Base-by-base conservation (phyloP, 305 asterid species). In the Petunia hybrid region DNA sequence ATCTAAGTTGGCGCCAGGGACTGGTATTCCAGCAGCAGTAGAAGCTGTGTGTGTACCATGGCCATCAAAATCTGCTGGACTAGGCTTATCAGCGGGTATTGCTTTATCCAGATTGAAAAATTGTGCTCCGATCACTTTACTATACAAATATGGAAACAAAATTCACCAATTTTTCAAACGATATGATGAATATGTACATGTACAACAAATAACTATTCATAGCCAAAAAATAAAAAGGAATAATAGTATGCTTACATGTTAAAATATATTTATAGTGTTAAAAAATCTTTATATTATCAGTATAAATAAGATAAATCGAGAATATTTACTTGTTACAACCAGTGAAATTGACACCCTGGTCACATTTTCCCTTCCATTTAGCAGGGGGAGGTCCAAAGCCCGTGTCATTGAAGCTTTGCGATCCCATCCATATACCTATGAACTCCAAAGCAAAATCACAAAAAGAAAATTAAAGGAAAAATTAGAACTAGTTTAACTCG, bases 11-110 rank as follows among this genome's bases (percentile, higher is more conserved):
- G 91, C 94, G 4, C 86, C 88, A 4, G 41, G 80, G 36, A 94
- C 95, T 13, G 85, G 57, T 22, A 65, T 36, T 0, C 97, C 97
- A 0, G 92, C 93, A 0, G 91, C 98, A 0, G 96, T 94, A 0
- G 98, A 94, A 83, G 97, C 88, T 1, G 98, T 94, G 89, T 94
- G 98, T 31, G 97, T 89, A 16, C 98, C 98, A 57, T 94, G 97
- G 36, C 97, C 98, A 0, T 85, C 90, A 0, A 16, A 1, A 62
- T 94, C 98, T 39, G 83, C 87, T 0, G 98, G 96, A 36, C 90
- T 80, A 1, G 51, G 7, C 22, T 82, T 84, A 0, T 85, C 79
- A 1, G 77, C 62, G 0, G 66, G 10, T 0, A 68, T 48, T 60
- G 36, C 6, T 60, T 60, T 7, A 9, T 60, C 65, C 0, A 87